Evolutionary conservation across 768 basidiomycete species (phyloP), one percentile per base, ranked within the genome.

Genomic region (Tricholoma terreum): DNA sequence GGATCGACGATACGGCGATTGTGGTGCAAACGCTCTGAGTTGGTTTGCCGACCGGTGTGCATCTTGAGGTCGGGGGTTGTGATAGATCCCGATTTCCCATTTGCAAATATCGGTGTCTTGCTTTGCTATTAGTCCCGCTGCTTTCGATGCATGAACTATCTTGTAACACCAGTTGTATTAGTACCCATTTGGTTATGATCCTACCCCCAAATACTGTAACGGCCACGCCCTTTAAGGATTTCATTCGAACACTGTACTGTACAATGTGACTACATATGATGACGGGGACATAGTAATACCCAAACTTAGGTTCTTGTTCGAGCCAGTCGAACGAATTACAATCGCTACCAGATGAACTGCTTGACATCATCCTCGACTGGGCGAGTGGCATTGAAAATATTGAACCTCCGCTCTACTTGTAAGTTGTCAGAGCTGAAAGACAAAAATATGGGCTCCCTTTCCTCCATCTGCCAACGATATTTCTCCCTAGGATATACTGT

Each of bases 1-100:
- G 86, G 85, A 75, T 88, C 58, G 86, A 88, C 59, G 86, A 88
- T 67, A 83, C 86, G 8, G 76, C 84, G 8, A 80, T 88, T 56
- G 76, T 87, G 55, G 85, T 87, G 55, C 84, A 84, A 58, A 80
- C 78, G 40, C 68, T 86, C 34, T 85, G 67, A 78, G 52, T 27
- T 8, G 55, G 35, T 14, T n/a, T 15, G 36, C 3, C 17, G n/a
- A 34, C 24, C 34, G 11, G 15, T 49, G 27, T 51, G 35, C 34
- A 34, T 40, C n/a, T 53, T 40, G 31, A 6, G 38, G 38, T 43
- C 12, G 12, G 19, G 24, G 14, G 30, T 30, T 14, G 1, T 30
- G 21, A 6, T 22, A 10, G 43, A 45, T 45, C 10, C 12, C 24
- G 14, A 6, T 30, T 30, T 14, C 45, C 2, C 30, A 51, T 35